phyloP scores from a whole-genome alignment of 23 red algal genomes.

The Gracilaria caudata region DNA sequence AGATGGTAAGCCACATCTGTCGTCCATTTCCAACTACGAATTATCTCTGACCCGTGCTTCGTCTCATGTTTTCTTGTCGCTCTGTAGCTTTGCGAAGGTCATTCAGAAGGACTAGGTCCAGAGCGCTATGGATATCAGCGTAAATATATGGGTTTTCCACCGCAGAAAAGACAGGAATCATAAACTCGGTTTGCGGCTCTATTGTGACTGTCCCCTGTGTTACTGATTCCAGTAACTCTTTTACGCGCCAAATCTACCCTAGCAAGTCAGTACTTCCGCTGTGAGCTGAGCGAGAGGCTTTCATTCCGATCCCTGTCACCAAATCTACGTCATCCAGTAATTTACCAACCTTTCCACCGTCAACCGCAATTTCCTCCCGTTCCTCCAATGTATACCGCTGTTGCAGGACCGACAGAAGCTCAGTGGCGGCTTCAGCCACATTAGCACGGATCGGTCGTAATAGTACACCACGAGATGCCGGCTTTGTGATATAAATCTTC shows the following conservation, averaged over 20 bases:
- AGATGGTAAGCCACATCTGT: slow-evolving; percentile 39
- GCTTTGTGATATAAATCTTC: slow-evolving; percentile 74
- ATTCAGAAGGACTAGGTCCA: slow-evolving; percentile 15
- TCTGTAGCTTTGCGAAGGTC: not conserved
- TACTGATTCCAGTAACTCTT: not conserved
- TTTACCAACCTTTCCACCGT: slow-evolving; percentile 57
- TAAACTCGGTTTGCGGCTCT: not conserved
- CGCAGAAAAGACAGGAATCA: slow-evolving; percentile 4
- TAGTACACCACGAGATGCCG: slow-evolving; percentile 65
- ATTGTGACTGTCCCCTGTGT: too few species aligned
- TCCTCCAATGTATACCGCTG: slow-evolving; percentile 89
- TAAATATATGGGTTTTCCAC: slow-evolving; percentile 16
- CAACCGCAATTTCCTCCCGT: slow-evolving; percentile 79
- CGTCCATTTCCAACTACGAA: not conserved
- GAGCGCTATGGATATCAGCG: slow-evolving; percentile 14
- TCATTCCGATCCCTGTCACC: slow-evolving; percentile 40
- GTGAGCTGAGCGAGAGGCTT: slow-evolving; percentile 15
- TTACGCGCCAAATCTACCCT: not conserved
- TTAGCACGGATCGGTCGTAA: slow-evolving; percentile 64
- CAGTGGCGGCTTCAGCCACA: slow-evolving; percentile 61
- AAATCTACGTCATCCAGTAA: slow-evolving; percentile 68
- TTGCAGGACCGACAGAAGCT: slow-evolving; percentile 80
- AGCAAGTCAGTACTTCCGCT: not conserved
- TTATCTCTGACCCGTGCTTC: not conserved
- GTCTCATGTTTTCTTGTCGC: not conserved